Conservation (phyloP, 768 basidiomycete genomes). For the Coprinopsis strossmayeri region DNA sequence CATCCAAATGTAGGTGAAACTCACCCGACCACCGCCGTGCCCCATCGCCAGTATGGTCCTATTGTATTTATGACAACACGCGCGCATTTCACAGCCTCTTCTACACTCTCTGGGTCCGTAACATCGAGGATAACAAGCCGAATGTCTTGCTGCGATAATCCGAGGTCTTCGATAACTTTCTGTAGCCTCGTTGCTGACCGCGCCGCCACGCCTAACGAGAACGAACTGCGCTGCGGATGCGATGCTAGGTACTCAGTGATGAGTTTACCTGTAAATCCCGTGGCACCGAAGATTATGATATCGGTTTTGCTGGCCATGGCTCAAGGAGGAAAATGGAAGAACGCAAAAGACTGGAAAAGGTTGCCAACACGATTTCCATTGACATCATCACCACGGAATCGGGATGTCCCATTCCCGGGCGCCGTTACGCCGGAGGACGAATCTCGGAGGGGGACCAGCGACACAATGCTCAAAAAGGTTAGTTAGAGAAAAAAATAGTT, state of each 20-base stretch:
- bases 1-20: conserved; percentile 16
- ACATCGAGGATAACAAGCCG: conserved; percentile 53
- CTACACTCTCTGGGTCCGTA: conserved; percentile 43
- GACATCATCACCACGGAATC: too few species aligned
- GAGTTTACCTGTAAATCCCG: conserved; percentile 70
- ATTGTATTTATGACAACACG: conserved; percentile 72
- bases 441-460: too few species aligned
- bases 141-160: conserved; percentile 32
- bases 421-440: too few species aligned
- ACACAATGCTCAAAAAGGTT: too few species aligned
- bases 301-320: conserved; percentile 31
- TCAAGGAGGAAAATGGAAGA: too few species aligned
- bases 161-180: conserved; percentile 39
- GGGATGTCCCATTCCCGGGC: too few species aligned
- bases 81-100: conserved; percentile 46
- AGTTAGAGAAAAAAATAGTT: too few species aligned
- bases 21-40: conserved; percentile 65
- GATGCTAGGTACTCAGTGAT: conserved; percentile 58
- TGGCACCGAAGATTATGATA: conserved; percentile 68
- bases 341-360: too few species aligned
- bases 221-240: conserved; percentile 53
- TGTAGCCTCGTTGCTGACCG: conserved; percentile 61
- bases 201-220: conserved; percentile 66
- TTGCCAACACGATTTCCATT: too few species aligned
- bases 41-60: conserved; percentile 69